Evolutionary conservation across 495 filamentous ascomycete genomes (phyloP), one percentile per base, ranked within the genome.

Genomic region (Clohesyomyces aquaticus): DNA sequence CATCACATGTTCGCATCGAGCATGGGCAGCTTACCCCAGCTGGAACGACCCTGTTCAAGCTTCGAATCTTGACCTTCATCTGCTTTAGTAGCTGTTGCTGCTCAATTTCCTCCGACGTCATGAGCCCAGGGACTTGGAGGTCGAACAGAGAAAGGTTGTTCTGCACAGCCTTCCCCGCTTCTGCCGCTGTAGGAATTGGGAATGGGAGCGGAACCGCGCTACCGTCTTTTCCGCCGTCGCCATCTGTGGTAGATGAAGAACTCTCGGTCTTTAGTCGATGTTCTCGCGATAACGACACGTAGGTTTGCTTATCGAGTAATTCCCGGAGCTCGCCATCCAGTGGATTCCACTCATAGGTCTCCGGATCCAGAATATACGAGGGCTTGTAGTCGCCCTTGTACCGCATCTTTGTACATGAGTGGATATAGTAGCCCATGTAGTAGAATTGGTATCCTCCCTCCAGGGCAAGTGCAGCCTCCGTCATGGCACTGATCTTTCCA

Each of bases 351-450:
- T 79, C 75, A 65, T 89, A 76, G 0, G 81, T 85, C 68, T 92
- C 85, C 0, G 89, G 91, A 71, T 96, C 86, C 26, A 98, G 81
- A 18, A 98, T 80, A 64, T 91, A 87, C 70, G 93, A 88, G 0
- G 94, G 93, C 12, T 79, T 77, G 75, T 91, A 98, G 43, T 90
- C 84, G 59, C 85, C 91, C 77, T 98, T 98, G 79, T 98, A 98
- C 61, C 83, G 80, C 90, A 92, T 91, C 70, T 93, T 92, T 43
- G 81, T 77, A 70, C 88, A 91, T 26, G 75, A 79, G 60, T 88
- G 87, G 55, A 91, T 90, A 65, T 90, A 90, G 74, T 81, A 90
- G 11, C 87, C 87, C 87, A 90, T 89, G 73, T 89, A 90, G 72
- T 90, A 90, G 71, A 82, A 88, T 47, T 81, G 73, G 71, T 96